phyloP scores from a whole-genome alignment of 2,329 filamentous ascomycete species.

The Calonectria leucothoes region DNA sequence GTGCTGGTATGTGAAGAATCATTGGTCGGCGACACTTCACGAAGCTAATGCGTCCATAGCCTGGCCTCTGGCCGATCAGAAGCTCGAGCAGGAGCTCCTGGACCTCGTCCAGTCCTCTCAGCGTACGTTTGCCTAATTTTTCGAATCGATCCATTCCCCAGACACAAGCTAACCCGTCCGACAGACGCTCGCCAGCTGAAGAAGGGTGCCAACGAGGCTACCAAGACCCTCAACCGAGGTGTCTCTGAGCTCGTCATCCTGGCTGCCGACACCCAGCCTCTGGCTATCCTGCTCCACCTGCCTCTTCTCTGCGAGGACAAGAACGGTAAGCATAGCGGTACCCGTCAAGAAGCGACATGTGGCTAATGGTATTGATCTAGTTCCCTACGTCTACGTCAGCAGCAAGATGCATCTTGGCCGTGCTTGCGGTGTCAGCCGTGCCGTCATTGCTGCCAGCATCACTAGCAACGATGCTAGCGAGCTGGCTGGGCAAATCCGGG shows the following conservation, averaged over 20 bases:
- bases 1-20: constrained; percentile 35
- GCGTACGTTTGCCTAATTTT: constrained; percentile 48
- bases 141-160: constrained; percentile 1
- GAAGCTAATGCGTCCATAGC: constrained; percentile 54
- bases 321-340: constrained; percentile 53
- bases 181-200: constrained; percentile 79
- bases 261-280: constrained; percentile 86
- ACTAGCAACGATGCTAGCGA: constrained; percentile 93
- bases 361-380: constrained; percentile 33
- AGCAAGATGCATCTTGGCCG: constrained; percentile 88
- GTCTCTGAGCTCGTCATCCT: constrained; percentile 91
- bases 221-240: constrained; percentile 91
- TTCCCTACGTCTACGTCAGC: constrained; percentile 75
- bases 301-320: constrained; percentile 90
- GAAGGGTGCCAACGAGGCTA: constrained; percentile 80
- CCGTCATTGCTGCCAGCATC: constrained; percentile 89
- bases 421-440: constrained; percentile 87
- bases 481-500: constrained; percentile 86
- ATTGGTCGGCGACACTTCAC: background rate
- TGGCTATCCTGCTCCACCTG: constrained; percentile 89
- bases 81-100: constrained; percentile 83
- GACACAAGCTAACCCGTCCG: constrained; percentile 14
- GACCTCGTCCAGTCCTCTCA: constrained; percentile 81
- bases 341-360: background rate
- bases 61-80: constrained; percentile 79